Evolutionary conservation across 1,139 yeast genomes (phyloP), one percentile per base, ranked within the genome.

Genomic region (Pichia sp.): DNA sequence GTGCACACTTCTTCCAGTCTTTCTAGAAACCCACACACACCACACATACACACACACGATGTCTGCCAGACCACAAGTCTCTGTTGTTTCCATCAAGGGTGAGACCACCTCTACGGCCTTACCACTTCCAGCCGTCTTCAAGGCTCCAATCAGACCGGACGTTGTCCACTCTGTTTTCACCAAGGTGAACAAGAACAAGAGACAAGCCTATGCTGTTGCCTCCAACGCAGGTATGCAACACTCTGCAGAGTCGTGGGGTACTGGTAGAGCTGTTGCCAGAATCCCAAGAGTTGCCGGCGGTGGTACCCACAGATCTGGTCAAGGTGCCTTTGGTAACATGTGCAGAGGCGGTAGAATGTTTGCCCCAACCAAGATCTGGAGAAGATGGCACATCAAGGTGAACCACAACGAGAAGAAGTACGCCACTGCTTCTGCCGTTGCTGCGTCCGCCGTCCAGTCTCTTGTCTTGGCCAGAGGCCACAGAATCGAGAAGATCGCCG

Each of bases 271-370:
- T 80, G 97, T 93, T 74, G 98, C 99, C 81, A 93, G 99, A 85
- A 91, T 93, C 78, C 99, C 99, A 83, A 91, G 99, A 86, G 98
- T 93, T 75, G 96, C 96, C 80, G 99, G 99, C 83, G 91, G 96
- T 76, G 99, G 99, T 87, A 93, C 99, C 76, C 97, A 90, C 95
- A 93, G 99, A 82, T 85, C 98, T 66, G 99, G 99, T 78, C 99
- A 93, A 82, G 99, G 91, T 78, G 99, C 99, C 75, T 93, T 93
- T 84, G 99, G 99, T 85, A 93, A 93, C 95, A 93, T 93, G 99
- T 93, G 99, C 86, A 93, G 99, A 82, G 97, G 98, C 78, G 99
- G 99, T 83, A 96, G 99, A 82, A 93, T 93, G 98, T 93, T 93
- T 74, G 97, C 99, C 78, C 99, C 99, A 78, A 93, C 99, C 79